Conservation (phyloP, 2,329 filamentous ascomycete species). For the Biscogniauxia sp. region DNA sequence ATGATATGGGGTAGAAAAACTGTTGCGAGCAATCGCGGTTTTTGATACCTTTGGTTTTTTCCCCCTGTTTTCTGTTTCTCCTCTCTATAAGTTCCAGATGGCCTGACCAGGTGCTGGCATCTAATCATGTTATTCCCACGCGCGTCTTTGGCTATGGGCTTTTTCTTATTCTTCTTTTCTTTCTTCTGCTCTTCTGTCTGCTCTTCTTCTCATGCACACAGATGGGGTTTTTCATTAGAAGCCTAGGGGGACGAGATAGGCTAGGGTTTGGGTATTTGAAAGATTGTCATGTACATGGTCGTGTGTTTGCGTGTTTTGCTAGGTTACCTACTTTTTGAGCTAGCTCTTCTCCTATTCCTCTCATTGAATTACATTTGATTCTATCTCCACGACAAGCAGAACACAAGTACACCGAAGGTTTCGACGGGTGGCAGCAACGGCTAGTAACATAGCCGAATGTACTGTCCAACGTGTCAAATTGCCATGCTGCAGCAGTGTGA, state of each 20-base stretch:
- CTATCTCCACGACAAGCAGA: background rate
- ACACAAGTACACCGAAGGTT: conserved; percentile 5
- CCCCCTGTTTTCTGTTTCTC: conserved; percentile 9
- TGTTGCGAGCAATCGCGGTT: conserved; percentile 29
- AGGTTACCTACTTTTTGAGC: conserved; percentile 11
- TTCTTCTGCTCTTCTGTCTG: conserved; percentile 7
- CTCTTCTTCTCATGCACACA: conserved; percentile 5
- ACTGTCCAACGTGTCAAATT: conserved; percentile 10
- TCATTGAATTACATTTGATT: conserved; percentile 17
- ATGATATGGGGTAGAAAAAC: conserved; percentile 21
- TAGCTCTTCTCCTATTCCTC: conserved; percentile 13
- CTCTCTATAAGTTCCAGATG: conserved; percentile 11
- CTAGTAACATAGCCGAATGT: conserved; percentile 17
- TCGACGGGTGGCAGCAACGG: conserved; percentile 20
- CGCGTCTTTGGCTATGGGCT: conserved; percentile 1
- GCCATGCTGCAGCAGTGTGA: conserved; percentile 23
- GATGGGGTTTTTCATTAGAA: conserved; percentile 16
- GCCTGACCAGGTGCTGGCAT: conserved; percentile 11
- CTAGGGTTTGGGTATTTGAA: conserved; percentile 4
- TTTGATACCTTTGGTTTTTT: conserved; percentile 16
- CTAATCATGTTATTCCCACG: conserved; percentile 7
- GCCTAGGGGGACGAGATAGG: conserved; percentile 8
- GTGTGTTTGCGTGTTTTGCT: conserved; percentile 1
- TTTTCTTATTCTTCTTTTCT: conserved; percentile 4
- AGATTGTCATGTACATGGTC: background rate